Evolutionary conservation across 228 moss, liverwort and hornwort genomes (phyloP).

Genomic region (Sphagnum magellanicum): DNA sequence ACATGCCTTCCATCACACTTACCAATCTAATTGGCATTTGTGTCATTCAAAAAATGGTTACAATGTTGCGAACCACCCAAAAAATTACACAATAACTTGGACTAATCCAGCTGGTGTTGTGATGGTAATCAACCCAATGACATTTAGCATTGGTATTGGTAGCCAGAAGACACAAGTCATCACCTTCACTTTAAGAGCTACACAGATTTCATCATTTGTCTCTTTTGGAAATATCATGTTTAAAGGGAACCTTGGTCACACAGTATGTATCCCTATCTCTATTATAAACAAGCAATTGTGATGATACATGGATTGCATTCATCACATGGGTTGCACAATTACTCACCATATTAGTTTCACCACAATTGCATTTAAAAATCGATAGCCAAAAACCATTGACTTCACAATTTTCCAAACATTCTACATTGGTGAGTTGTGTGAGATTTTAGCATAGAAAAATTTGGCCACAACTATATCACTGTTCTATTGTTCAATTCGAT

Average conservation of each 20-base stretch:
- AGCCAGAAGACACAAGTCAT: conserved; percentile 21
- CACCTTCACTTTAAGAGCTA: conserved; percentile 48
- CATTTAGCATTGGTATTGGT: conserved; percentile 44
- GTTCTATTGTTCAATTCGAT: too few relatives aligned
- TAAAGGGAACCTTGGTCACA: conserved; percentile 61
- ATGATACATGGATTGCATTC: too few relatives aligned
- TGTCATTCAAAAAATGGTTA: conserved; percentile 50
- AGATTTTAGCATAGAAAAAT: too few relatives aligned
- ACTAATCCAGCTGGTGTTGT: conserved; percentile 32
- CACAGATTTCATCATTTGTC: conserved; percentile 22
- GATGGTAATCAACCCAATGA: conserved; percentile 38
- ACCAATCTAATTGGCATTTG: conserved; percentile 46
- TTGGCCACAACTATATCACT: too few relatives aligned
- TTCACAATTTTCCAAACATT: too few relatives aligned
- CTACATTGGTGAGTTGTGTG: too few relatives aligned
- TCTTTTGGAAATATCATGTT: conserved; percentile 61
- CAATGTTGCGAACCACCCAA: conserved; percentile 36
- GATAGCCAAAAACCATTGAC: too few relatives aligned
- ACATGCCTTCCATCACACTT: conserved; percentile 75
- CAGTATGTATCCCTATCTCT: conserved; percentile 61
- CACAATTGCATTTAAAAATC: too few relatives aligned
- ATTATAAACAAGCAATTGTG: conserved; percentile 41
- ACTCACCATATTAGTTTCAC: too few relatives aligned
- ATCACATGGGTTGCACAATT: too few relatives aligned
- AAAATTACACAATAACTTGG: conserved; percentile 48